phyloP scores from a whole-genome alignment of 2,329 filamentous ascomycete species.

The Pseudogymnoascus sp. region DNA sequence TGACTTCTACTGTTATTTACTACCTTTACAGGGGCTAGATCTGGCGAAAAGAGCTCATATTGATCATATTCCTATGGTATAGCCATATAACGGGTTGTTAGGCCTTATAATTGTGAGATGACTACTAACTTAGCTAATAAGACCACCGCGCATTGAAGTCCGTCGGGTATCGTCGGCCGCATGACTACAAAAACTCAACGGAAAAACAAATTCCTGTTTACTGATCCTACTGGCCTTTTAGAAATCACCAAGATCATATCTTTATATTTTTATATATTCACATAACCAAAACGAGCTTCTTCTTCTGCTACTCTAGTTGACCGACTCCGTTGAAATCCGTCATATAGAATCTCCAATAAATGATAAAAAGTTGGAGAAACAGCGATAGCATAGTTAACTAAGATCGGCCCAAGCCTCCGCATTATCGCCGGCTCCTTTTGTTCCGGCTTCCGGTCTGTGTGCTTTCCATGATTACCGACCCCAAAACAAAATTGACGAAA shows the following conservation, averaged over 20 bases:
- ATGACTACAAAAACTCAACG: neutral
- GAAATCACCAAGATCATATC: neutral
- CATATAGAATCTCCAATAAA: constrained; percentile 6
- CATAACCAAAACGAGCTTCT: neutral
- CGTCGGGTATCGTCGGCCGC: neutral
- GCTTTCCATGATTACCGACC: constrained; percentile 5
- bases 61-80: too few relatives aligned
- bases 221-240: neutral
- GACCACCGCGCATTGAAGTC: constrained; percentile 2
- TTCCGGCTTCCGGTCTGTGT: constrained; percentile 5
- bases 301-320: neutral
- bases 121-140: neutral
- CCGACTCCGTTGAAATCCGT: neutral
- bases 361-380: constrained; percentile 3
- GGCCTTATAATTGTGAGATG: neutral
- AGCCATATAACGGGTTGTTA: neutral
- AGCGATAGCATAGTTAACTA: neutral
- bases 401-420: neutral
- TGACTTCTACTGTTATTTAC: neutral
- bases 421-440: neutral
- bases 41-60: too few relatives aligned
- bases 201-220: constrained; percentile 7
- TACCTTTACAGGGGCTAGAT: neutral
- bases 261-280: neutral
- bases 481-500: constrained; percentile 6